A percentile compares a stretch with the other conserved stretches of the same genome.
phyloP scores from a whole-genome alignment of 495 filamentous ascomycete genomes.

The Xylaria telfairii region DNA sequence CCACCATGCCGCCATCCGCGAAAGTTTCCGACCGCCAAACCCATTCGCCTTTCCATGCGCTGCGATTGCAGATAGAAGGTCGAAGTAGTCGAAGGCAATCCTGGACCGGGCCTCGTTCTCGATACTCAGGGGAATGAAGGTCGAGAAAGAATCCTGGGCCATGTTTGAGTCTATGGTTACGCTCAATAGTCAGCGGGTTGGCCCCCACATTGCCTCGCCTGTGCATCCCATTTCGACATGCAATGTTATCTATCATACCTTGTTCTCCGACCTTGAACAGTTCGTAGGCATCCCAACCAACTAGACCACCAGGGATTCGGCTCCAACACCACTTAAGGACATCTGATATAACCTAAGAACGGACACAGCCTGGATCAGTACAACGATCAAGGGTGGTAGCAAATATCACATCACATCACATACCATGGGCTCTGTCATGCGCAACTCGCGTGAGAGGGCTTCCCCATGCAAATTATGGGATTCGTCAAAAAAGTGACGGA shows the following conservation, averaged over 20 bases:
- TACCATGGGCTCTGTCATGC: conserved; percentile 94
- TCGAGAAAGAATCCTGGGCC: conserved; percentile 91
- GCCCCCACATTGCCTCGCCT: conserved; percentile 6
- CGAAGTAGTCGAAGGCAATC: conserved; percentile 97
- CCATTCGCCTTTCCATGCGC: conserved; percentile 92
- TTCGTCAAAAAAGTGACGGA: conserved; percentile 88
- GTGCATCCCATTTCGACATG: not conserved
- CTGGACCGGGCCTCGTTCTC: conserved; percentile 84
- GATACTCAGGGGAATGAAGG: conserved; percentile 93
- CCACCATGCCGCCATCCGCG: conserved; percentile 97
- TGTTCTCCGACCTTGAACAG: conserved; percentile 93
- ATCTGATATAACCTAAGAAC: conserved; percentile 79
- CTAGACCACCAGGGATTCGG: conserved; percentile 86
- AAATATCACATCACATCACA: conserved; percentile 40
- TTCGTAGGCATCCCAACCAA: conserved; percentile 97
- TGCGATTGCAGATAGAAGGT: conserved; percentile 80
- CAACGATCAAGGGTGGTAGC: not conserved
- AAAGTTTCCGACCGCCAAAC: conserved; percentile 90
- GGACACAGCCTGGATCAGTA: conserved; percentile 27
- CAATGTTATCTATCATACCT: conserved; percentile 60
- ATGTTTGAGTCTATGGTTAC: conserved; percentile 77
- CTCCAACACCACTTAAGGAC: conserved; percentile 99
- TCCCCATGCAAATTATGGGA: conserved; percentile 65
- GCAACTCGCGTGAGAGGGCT: conserved; percentile 80
- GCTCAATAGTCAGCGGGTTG: conserved; percentile 23